A percentile compares a stretch with the other conserved stretches of the same genome.
Conservation (phyloP, 2,329 filamentous ascomycete genomes). For the Neofusicoccum sp. region DNA sequence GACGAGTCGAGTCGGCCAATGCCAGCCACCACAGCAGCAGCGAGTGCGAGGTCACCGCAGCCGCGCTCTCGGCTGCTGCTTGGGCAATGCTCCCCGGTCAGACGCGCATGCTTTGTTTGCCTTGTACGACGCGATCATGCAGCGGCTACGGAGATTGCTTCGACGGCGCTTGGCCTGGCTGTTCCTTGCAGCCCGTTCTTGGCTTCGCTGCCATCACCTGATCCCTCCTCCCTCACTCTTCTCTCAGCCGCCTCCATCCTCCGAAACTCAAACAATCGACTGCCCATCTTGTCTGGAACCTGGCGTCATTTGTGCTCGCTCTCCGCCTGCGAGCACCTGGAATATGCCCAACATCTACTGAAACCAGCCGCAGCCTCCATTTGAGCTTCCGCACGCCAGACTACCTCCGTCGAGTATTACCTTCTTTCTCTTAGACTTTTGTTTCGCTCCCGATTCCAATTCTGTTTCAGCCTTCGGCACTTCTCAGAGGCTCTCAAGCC, state of each 20-base stretch:
- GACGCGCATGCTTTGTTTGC: background rate
- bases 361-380: no score
- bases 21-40: background rate
- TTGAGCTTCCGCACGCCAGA: no score
- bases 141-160: conserved; percentile 12
- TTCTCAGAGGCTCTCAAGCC: background rate
- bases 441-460: no score
- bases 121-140: conserved; percentile 13
- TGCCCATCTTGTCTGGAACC: no score
- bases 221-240: background rate
- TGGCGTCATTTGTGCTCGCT: background rate
- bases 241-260: background rate
- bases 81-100: background rate
- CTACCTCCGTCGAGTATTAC: background rate
- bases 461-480: background rate
- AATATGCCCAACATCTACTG: no score
- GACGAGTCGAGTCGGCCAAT: background rate
- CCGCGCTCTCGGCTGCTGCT: background rate
- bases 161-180: conserved; percentile 11
- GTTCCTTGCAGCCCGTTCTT: conserved; percentile 5
- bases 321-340: background rate
- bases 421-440: background rate
- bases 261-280: background rate
- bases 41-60: background rate
- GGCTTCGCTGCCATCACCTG: background rate